Base-by-base conservation (phyloP, 2,329 filamentous ascomycete species). In the Hypoxylon sp. region DNA sequence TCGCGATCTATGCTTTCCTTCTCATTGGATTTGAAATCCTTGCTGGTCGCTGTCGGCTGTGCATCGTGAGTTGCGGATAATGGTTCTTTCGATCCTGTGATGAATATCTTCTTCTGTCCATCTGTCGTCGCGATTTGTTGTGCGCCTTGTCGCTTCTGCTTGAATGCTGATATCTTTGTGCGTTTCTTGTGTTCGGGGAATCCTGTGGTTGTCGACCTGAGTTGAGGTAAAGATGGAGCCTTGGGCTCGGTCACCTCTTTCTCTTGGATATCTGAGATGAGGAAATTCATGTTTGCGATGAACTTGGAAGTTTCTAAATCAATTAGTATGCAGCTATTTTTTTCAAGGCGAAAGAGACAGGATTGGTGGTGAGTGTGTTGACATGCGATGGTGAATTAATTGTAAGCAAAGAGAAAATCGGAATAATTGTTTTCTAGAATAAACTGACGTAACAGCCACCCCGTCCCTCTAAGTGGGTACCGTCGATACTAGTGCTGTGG, bases 161-260 rank as follows among this genome's bases (percentile, higher is more conserved):
- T 96, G 75, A 96, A 96, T 1, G 88, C 82, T 1, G 91, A 96
- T 5, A 82, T 73, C 49, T 82, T 81, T 47, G 78, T 79, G 59
- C 92, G 85, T 69, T 89, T 91, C 70, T 89, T 94, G 70, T 91
- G 92, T 51, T 86, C 84, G n/a, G 94, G 94, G 62, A 97, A 97
- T 1, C 94, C 94, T 8, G 82, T 85, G 3, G 77, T 71, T 13
- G 77, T 74, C 7, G 75, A 72, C 41, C 82, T 82, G 29, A 82
- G 74, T 35, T 79, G 78, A 9, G 87, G 86, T 7, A 85, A 82
- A 27, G 78, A 77, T 6, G 88, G 86, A 3, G 88, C 79, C 57
- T 83, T 86, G 15, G 83, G 77, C 16, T 77, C 71, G 9, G 76
- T 71, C 17, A 82, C 72, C 32, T 84, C 80, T 56, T 89, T 88